Percentiles rank a stretch among this genome's conserved stretches.
Evolutionary conservation across 345 rosid species (phyloP).

Genomic region (Dovyalis caffra): DNA sequence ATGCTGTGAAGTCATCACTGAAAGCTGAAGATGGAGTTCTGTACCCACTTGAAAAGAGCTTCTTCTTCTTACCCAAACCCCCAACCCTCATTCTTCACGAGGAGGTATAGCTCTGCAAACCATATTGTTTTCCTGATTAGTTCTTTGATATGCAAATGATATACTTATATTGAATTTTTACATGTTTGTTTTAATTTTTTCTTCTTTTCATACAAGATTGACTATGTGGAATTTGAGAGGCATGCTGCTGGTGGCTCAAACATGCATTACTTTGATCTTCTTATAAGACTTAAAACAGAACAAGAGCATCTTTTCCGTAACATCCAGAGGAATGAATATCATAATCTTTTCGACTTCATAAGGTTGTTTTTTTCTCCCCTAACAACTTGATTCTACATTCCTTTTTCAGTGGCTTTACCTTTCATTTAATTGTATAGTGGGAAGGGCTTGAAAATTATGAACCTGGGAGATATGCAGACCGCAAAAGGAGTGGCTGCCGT

Average conservation of each 20-base stretch:
- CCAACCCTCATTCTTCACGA: conserved; percentile 97
- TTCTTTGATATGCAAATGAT: neutral
- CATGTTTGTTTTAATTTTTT: neutral
- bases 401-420: conserved; percentile 2
- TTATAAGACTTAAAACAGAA: conserved; percentile 82
- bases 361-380: conserved; percentile 44
- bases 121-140: neutral
- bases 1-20: conserved; percentile 94
- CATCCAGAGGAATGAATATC: conserved; percentile 95
- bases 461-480: conserved; percentile 62
- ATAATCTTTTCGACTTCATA: conserved; percentile 79
- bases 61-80: conserved; percentile 95
- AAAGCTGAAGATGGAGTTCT: conserved; percentile 98
- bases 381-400: neutral
- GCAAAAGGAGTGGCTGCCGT: conserved; percentile 73
- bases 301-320: conserved; percentile 97
- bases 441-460: conserved; percentile 89
- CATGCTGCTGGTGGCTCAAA: conserved; percentile 98
- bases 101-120: conserved; percentile 51
- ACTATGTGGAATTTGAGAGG: conserved; percentile 96
- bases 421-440: conserved; percentile 43
- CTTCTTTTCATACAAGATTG: conserved; percentile 50
- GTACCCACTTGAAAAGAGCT: conserved; percentile 96
- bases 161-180: conserved; percentile 1
- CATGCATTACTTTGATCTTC: conserved; percentile 99